A percentile compares a stretch with the other conserved stretches of the same genome.
These are phyloP conservation scores for Pleurostoma richardsiae DNA, from an alignment of 2,329 filamentous ascomycete genomes.

Conservation along the genomic window DNA sequence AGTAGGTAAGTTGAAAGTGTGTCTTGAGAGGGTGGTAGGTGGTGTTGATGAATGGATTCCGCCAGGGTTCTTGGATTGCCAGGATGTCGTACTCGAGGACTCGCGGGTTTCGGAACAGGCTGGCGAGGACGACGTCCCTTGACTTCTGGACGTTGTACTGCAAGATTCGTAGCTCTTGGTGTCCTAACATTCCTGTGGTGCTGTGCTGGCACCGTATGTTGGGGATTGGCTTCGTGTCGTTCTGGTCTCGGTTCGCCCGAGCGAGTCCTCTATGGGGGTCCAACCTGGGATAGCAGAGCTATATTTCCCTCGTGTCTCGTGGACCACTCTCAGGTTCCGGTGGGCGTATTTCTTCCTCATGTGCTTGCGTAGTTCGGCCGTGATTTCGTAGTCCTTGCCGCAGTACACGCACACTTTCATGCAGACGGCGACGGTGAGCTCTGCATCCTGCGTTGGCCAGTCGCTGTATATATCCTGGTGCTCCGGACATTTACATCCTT, in stretches of 20 bases:
- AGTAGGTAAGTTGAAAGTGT: conserved; percentile 14
- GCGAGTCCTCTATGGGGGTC: conserved; percentile 3
- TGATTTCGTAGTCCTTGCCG: conserved; percentile 6
- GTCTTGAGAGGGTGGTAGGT: conserved; percentile 13
- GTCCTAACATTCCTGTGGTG: conserved; percentile 5
- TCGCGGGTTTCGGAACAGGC: conserved; percentile 9
- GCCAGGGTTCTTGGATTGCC: conserved; percentile 17
- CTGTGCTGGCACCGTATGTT: conserved; percentile 4
- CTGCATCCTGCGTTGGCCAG: conserved; percentile 11
- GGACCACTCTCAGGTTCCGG: neutral
- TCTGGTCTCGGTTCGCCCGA: no score
- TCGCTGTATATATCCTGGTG: conserved; percentile 13
- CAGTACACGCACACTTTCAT: conserved; percentile 15
- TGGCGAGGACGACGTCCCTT: conserved; percentile 15
- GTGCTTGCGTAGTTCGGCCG: conserved; percentile 9
- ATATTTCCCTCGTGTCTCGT: neutral
- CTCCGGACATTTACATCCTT: conserved; percentile 10
- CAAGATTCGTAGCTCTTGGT: conserved; percentile 13
- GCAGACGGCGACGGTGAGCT: conserved; percentile 9
- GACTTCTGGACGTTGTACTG: conserved; percentile 17
- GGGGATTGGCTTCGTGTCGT: no score
- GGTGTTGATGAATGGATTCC: conserved; percentile 13
- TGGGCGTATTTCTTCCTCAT: conserved; percentile 3
- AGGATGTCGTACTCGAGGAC: conserved; percentile 15
- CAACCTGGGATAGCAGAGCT: conserved; percentile 6